These are phyloP conservation scores for Aspergillus avenaceus DNA, from an alignment of 495 filamentous ascomycete genomes.

Conservation along the genomic window DNA sequence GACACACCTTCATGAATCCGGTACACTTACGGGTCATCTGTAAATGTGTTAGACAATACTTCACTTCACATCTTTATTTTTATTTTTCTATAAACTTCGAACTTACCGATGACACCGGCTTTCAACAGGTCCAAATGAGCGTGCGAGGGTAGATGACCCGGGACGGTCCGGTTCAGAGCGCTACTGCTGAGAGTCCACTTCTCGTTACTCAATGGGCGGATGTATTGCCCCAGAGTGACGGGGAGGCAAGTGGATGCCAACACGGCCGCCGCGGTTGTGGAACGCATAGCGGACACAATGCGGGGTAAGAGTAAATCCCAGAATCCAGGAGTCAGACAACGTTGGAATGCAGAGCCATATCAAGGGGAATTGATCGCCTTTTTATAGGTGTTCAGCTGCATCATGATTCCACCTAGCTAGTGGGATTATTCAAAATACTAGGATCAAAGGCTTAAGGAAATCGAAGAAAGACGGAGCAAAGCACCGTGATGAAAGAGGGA, in stretches of 20 bases:
- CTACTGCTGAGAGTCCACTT: conserved; percentile 54
- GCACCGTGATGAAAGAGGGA: background rate
- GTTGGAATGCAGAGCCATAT: too few species aligned
- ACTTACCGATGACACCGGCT: conserved; percentile 45
- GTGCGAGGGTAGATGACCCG: conserved; percentile 59
- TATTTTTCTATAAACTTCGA: background rate
- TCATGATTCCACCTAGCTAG: too few species aligned
- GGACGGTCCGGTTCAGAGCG: conserved; percentile 50
- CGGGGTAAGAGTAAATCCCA: too few species aligned
- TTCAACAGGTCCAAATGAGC: conserved; percentile 57
- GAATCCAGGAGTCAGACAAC: too few species aligned
- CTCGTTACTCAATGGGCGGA: conserved; percentile 49
- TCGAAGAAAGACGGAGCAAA: too few species aligned
- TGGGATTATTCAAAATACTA: too few species aligned
- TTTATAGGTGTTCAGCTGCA: too few species aligned
- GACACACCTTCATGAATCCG: background rate
- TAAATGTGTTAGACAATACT: conserved; percentile 1
- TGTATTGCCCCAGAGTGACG: conserved; percentile 24
- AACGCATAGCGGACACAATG: conserved; percentile 13
- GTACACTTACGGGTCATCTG: conserved; percentile 47
- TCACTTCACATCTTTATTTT: background rate
- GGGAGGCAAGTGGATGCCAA: conserved; percentile 14
- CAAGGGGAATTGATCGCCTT: too few species aligned
- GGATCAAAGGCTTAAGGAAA: too few species aligned
- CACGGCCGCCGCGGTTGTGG: conserved; percentile 12